Percentiles rank a stretch among this genome's conserved stretches.
phyloP scores from a whole-genome alignment of 2,329 filamentous ascomycete genomes.

The Exophiala oligosperma region DNA sequence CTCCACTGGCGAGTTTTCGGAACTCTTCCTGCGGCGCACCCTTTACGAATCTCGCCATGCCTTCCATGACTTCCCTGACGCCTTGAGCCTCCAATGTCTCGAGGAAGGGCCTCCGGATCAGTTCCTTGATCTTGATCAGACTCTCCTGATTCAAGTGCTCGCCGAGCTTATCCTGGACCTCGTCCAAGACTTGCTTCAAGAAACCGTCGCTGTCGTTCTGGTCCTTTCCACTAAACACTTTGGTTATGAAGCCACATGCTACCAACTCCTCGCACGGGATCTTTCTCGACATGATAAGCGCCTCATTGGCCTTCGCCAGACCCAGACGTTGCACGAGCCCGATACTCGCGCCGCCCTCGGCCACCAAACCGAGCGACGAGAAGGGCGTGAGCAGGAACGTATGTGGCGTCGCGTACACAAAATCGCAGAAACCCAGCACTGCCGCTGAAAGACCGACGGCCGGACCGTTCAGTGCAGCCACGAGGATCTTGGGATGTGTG shows the following conservation, averaged over 20 bases:
- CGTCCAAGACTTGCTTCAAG: conserved; percentile 66
- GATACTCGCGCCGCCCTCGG: conserved; percentile 79
- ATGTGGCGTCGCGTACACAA: conserved; percentile 81
- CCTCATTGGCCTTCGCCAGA: conserved; percentile 81
- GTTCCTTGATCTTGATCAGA: conserved; percentile 77
- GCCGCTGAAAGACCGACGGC: conserved; percentile 86
- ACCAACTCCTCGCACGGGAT: conserved; percentile 74
- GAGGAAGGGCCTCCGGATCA: conserved; percentile 73
- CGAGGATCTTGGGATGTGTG: conserved; percentile 88
- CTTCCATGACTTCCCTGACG: conserved; percentile 80
- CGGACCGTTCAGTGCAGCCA: conserved; percentile 88
- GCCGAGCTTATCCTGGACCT: conserved; percentile 80
- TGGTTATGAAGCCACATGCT: conserved; percentile 79
- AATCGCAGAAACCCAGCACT: conserved; percentile 80
- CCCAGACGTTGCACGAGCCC: conserved; percentile 81
- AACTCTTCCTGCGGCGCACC: conserved; percentile 90
- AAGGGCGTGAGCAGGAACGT: conserved; percentile 91
- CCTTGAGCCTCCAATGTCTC: conserved; percentile 75
- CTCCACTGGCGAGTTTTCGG: conserved; percentile 74
- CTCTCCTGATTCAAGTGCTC: conserved; percentile 77
- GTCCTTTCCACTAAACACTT: conserved; percentile 64
- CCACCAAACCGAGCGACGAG: conserved; percentile 81
- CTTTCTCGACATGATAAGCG: conserved; percentile 83
- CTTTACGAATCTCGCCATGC: conserved; percentile 74
- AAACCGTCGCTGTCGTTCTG: conserved; percentile 69